Conservation (phyloP, 2,329 filamentous ascomycete species). For the Torrubiellomyces zombiae region DNA sequence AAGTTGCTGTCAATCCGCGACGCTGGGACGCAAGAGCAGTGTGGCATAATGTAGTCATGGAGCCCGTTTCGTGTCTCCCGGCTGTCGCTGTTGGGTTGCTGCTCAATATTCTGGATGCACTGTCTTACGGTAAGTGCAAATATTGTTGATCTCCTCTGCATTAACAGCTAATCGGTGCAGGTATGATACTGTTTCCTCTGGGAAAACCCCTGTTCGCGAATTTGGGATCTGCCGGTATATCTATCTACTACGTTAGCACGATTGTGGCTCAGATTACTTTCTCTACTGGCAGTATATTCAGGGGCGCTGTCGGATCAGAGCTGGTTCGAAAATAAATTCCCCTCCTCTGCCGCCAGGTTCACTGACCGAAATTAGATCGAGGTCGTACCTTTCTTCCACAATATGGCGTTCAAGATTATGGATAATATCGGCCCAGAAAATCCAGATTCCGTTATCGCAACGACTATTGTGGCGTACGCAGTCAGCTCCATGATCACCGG, state of each 20-base stretch:
- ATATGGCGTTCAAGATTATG: constrained; percentile 87
- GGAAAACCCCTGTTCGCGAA: constrained; percentile 72
- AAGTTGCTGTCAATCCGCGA: constrained; percentile 40
- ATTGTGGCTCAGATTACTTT: constrained; percentile 87
- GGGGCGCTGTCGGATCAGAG: constrained; percentile 82
- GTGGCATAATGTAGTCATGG: constrained; percentile 45
- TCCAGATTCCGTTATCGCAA: constrained; percentile 75
- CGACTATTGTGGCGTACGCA: constrained; percentile 82
- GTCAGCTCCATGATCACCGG: constrained; percentile 85
- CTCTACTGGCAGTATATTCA: constrained; percentile 75
- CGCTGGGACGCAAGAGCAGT: constrained; percentile 54
- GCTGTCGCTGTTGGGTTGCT: constrained; percentile 78
- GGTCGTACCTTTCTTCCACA: constrained; percentile 96
- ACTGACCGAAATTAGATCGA: constrained; percentile 47
- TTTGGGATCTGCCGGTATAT: constrained; percentile 84
- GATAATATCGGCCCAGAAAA: constrained; percentile 61
- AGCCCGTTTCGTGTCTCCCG: constrained; percentile 57
- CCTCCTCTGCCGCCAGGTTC: too few relatives aligned
- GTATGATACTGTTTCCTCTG: constrained; percentile 89
- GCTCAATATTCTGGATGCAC: constrained; percentile 81
- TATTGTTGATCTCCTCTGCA: background rate
- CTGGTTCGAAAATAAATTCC: constrained; percentile 34
- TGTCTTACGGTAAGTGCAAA: constrained; percentile 60
- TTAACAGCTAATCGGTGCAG: constrained; percentile 18
- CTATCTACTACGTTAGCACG: constrained; percentile 97